Conservation (phyloP, 441 rosid genomes). For the Biscutella auriculata region DNA sequence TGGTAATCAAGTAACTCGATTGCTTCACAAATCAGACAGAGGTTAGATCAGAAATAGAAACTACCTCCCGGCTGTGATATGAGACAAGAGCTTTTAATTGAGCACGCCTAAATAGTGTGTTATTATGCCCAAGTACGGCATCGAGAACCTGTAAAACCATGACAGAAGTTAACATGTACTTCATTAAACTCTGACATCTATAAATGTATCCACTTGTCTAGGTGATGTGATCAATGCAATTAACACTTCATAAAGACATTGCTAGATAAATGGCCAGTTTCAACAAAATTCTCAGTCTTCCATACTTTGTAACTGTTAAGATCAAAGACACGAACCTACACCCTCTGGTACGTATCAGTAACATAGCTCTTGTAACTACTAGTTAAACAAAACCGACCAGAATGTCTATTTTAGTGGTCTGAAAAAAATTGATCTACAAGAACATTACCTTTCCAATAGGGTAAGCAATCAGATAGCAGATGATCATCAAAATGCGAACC, state of each 20-base stretch:
- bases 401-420: neutral
- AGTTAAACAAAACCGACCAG: neutral
- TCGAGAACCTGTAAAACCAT: slow-evolving; percentile 39
- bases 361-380: neutral
- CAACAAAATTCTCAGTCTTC: neutral
- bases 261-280: neutral
- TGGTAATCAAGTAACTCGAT: neutral
- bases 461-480: slow-evolving; percentile 55
- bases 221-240: neutral
- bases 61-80: slow-evolving; percentile 57
- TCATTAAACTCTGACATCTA: neutral
- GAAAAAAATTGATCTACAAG: neutral
- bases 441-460: slow-evolving; percentile 53
- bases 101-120: slow-evolving; percentile 55
- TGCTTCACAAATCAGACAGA: slow-evolving; percentile 5
- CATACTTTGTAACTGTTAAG: neutral
- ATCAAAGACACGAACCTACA: too few species aligned
- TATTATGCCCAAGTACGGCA: slow-evolving; percentile 42
- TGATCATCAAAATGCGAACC: slow-evolving; percentile 43
- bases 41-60: slow-evolving; percentile 1
- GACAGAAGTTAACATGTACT: slow-evolving; percentile 8
- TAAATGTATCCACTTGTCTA: slow-evolving; percentile 6
- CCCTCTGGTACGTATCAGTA: neutral
- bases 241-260: neutral
- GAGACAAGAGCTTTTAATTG: slow-evolving; percentile 63